A percentile compares a stretch with the other conserved stretches of the same genome.
phyloP scores from a whole-genome alignment of 805 yeast genomes.

The Metschnikowia kofuensis region DNA sequence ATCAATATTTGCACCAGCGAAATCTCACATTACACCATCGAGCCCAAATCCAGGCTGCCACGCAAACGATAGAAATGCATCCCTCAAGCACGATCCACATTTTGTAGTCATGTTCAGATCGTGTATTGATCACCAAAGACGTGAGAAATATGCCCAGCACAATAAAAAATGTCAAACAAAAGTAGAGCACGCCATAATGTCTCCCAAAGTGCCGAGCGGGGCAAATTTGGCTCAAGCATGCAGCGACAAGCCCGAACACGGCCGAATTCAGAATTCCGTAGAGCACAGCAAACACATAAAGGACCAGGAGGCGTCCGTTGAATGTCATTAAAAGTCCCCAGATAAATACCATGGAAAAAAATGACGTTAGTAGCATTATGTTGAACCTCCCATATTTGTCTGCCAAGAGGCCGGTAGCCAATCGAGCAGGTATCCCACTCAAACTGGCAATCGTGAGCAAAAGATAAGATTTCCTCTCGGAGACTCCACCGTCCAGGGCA shows the following conservation, averaged over 20 bases:
- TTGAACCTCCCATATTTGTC: slow-evolving; percentile 50
- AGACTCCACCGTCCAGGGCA: slow-evolving; percentile 46
- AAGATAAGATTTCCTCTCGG: slow-evolving; percentile 42
- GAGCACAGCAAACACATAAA: slow-evolving; percentile 51
- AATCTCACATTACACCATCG: slow-evolving; percentile 16
- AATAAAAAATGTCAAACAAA: slow-evolving; percentile 11
- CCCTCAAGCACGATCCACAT: slow-evolving; percentile 15
- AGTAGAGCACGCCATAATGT: slow-evolving; percentile 64
- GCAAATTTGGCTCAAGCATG: slow-evolving; percentile 62
- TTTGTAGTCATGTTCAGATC: slow-evolving; percentile 10
- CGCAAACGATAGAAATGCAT: slow-evolving; percentile 7
- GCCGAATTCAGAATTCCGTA: slow-evolving; percentile 64
- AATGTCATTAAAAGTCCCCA: slow-evolving; percentile 28
- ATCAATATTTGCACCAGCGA: slow-evolving; percentile 9
- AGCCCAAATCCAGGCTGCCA: slow-evolving; percentile 15
- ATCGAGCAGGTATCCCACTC: slow-evolving; percentile 40
- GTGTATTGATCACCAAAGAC: slow-evolving; percentile 12
- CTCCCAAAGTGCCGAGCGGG: slow-evolving; percentile 65
- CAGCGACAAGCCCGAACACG: slow-evolving; percentile 64
- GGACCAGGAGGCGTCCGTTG: slow-evolving; percentile 25
- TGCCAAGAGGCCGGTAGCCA: slow-evolving; percentile 31
- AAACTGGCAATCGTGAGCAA: slow-evolving; percentile 47
- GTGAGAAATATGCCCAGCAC: slow-evolving; percentile 13
- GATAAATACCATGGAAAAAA: slow-evolving; percentile 31
- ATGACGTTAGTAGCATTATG: slow-evolving; percentile 36